Evolutionary conservation across 148 eudicot genomes (phyloP).

Genomic region (Dianthus caryophyllus): DNA sequence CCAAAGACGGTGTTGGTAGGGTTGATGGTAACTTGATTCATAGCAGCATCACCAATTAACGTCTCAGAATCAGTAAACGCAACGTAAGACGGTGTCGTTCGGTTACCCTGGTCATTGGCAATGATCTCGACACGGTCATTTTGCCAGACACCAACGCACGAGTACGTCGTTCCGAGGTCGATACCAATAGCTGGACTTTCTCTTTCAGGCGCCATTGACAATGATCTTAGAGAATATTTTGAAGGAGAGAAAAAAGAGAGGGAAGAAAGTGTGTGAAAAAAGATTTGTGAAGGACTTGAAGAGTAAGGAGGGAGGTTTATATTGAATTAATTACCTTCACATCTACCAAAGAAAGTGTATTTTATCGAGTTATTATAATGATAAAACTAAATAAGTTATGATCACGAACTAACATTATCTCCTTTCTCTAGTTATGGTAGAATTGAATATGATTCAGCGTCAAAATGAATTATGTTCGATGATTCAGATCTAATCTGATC

Average conservation of each 20-base stretch:
- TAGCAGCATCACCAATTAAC: constrained; percentile 31
- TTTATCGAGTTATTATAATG: too few species aligned
- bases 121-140: constrained; percentile 31
- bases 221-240: background rate
- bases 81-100: constrained; percentile 33
- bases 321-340: too few species aligned
- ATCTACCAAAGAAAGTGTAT: too few species aligned
- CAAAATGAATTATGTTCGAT: too few species aligned
- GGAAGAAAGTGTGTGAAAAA: background rate
- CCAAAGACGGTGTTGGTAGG: constrained; percentile 34
- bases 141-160: constrained; percentile 28
- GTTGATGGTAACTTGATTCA: constrained; percentile 33
- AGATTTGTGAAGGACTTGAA: constrained; percentile 1
- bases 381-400: too few species aligned
- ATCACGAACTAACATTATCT: too few species aligned
- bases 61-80: constrained; percentile 28
- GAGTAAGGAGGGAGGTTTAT: background rate
- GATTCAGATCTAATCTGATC: too few species aligned
- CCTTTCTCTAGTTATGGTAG: too few species aligned
- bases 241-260: background rate
- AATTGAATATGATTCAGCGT: too few species aligned
- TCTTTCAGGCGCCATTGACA: constrained; percentile 21
- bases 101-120: constrained; percentile 34
- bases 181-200: constrained; percentile 30
- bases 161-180: constrained; percentile 28